Base-by-base conservation (phyloP, 202 grass and related monocot genomes). In the Zizania palustris region DNA sequence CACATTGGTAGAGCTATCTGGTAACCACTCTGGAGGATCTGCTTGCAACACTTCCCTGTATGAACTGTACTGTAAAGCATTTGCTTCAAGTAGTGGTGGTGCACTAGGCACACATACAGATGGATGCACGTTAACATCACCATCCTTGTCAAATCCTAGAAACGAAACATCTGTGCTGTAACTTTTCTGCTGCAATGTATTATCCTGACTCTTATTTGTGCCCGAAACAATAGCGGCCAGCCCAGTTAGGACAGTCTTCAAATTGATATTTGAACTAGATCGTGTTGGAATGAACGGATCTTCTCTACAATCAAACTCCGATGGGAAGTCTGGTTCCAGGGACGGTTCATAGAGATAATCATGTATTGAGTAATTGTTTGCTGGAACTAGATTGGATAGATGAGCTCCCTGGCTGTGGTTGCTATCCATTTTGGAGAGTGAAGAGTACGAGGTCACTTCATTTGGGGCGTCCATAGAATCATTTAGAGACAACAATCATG, bases 61-160 rank as follows among this genome's bases (percentile, higher is more conserved):
- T 21, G 80, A 40, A 71, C 51, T 88, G 70, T 79, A 88, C 65
- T 84, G 70, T 14, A 93, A 75, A 40, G 85, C 88, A 60, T 81
- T 84, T 67, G 68, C 33, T 74, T 93, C 88, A 39, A 90, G 64
- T 8, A 90, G 51, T 42, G 91, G 88, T 3, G 91, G 91, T 8
- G 88, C 91, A 81, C 82, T 93, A 67, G 91, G 91, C 45, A 90
- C 75, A 9, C 80, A 93, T 33, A 93, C 91, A 21, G 91, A 93
- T 35, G 88, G 76, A 74, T 86, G 91, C 40, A 93, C 67, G 8
- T 69, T 45, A 40, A 65, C 62, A 42, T 73, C 85, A 12, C 88
- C 87, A 75, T 88, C 67, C 16, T 88, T 82, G 84, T 88, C 80
- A 71, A 72, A 63, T n/a, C 76, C 72, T 57, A 93, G 72, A 82